Conservation (phyloP, 768 basidiomycete genomes). For the Phanerodontia chrysosporium region DNA sequence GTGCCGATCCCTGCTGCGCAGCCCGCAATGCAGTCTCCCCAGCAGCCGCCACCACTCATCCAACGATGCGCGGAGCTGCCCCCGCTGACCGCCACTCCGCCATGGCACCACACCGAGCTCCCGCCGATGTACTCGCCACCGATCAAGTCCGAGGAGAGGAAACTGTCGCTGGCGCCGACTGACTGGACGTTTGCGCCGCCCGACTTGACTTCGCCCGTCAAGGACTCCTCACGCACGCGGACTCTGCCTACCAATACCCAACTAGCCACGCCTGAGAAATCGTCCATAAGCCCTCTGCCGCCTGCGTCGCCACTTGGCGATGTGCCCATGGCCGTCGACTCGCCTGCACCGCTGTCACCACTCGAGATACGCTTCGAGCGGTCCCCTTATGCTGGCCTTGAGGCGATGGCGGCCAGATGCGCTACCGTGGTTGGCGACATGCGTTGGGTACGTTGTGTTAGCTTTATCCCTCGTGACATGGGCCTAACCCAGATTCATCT, state of each 20-base stretch:
- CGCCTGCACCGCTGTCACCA: neutral
- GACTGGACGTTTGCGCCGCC: neutral
- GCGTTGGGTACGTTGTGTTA: neutral
- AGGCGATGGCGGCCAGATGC: neutral
- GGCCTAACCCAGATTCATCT: neutral
- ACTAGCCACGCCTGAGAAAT: neutral
- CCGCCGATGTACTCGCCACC: neutral
- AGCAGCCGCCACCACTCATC: neutral
- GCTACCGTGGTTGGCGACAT: neutral
- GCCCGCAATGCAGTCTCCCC: neutral
- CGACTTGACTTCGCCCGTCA: neutral
- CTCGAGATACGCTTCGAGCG: neutral
- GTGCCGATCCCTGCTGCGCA: neutral
- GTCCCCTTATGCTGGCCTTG: neutral
- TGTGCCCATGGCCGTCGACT: neutral
- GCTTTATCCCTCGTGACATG: neutral
- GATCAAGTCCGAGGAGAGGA: too few species aligned
- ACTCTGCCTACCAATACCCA: neutral
- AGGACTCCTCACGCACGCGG: neutral
- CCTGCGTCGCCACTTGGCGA: neutral
- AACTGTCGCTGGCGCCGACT: too few species aligned
- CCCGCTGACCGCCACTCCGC: neutral
- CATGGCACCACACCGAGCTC: neutral
- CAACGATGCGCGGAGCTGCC: neutral
- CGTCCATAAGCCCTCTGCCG: neutral